Evolutionary conservation across 371 early-diverging fungal genomes (phyloP).

Genomic region (Capillidium rhysosporum): DNA sequence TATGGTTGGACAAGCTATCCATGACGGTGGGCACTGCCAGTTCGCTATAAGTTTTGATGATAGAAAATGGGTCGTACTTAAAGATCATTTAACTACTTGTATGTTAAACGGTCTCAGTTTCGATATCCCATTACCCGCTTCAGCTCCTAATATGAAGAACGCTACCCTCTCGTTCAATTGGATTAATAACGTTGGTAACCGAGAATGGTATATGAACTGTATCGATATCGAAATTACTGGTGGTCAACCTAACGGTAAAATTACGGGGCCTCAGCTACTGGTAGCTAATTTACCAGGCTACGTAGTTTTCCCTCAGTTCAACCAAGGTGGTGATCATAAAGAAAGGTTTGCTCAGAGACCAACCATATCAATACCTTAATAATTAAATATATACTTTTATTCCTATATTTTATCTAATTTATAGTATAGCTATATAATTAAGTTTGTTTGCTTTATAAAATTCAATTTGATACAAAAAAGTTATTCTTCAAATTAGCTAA

Average conservation of each 20-base stretch:
- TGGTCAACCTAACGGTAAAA: conserved; percentile 11
- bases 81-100: not conserved
- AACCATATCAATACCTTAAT: not conserved
- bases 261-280: conserved; percentile 24
- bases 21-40: conserved; percentile 5
- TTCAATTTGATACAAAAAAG: too few relatives aligned
- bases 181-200: conserved; percentile 2
- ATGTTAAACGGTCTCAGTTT: not conserved
- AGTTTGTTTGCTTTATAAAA: too few relatives aligned
- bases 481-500: too few relatives aligned
- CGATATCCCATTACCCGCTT: not conserved
- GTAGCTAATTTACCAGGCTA: conserved; percentile 22
- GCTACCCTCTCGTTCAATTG: conserved; percentile 31
- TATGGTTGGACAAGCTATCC: not conserved
- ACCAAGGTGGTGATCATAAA: conserved; percentile 6
- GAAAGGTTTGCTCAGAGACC: not conserved
- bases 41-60: conserved; percentile 1
- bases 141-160: not conserved
- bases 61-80: not conserved
- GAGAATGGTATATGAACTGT: conserved; percentile 8
- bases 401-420: too few relatives aligned
- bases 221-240: conserved; percentile 6
- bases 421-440: too few relatives aligned
- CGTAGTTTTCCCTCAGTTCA: conserved; percentile 22
- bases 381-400: too few relatives aligned